Evolutionary conservation across 306 rosid genomes (phyloP).

Genomic region (Lagenaria siceraria): DNA sequence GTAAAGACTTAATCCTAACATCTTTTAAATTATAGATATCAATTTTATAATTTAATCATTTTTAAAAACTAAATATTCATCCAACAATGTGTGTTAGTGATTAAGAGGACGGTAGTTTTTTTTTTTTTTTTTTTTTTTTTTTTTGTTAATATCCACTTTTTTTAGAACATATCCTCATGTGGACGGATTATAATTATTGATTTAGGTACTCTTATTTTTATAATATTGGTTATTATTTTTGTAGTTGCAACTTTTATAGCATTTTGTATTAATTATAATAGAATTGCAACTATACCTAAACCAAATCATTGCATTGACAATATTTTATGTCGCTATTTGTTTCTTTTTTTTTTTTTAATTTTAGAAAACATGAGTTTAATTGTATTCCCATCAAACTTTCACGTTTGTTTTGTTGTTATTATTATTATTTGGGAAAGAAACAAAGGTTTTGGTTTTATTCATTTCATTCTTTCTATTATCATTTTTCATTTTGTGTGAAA

Average conservation of each 20-base stretch:
- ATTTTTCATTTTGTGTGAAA: too few relatives aligned
- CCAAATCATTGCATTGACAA: background rate
- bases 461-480: background rate
- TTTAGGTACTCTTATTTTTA: background rate
- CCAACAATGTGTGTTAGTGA: too few relatives aligned
- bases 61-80: too few relatives aligned
- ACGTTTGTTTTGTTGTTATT: background rate
- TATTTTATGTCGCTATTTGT: background rate
- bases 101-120: too few relatives aligned
- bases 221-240: background rate
- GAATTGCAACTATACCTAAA: background rate
- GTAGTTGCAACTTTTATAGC: background rate
- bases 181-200: background rate
- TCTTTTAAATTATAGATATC: too few relatives aligned
- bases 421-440: too few relatives aligned
- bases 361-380: background rate
- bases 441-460: background rate
- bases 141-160: too few relatives aligned
- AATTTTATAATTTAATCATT: too few relatives aligned
- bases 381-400: background rate
- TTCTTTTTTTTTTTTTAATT: too few relatives aligned
- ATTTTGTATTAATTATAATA: background rate
- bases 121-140: too few relatives aligned
- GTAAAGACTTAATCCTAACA: too few relatives aligned
- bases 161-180: too few relatives aligned